Evolutionary conservation across 2,329 filamentous ascomycete species (phyloP), one percentile per base, ranked within the genome.

Genomic region (Alternaria alternata): DNA sequence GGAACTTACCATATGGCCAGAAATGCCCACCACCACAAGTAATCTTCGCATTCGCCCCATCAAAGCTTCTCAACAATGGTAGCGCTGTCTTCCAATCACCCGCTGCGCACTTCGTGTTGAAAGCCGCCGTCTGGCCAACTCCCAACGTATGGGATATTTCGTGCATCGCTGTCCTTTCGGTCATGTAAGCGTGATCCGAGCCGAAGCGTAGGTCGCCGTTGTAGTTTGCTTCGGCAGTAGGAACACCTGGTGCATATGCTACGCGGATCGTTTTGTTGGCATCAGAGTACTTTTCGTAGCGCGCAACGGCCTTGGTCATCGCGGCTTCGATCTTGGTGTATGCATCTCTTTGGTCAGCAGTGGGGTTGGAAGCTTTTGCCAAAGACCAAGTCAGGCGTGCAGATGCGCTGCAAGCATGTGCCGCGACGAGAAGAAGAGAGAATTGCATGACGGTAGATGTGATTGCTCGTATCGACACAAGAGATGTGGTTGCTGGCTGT

Each of bases 171-270:
- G 74, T 76, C 46, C 75, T 71, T 62, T 77, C 67, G 2, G 63
- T 75, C 75, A 77, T 77, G 64, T 76, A 77, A 4, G 70, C 51
- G 8, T 74, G 59, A 54, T 77, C 66, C 12, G 67, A 71, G 18
- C 75, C 75, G 56, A 77, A 77, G 34, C 75, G 72, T 12, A 77
- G 59, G 55, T 75, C 71, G 38, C 75, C 75, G 57, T 74, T 75
- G 66, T 75, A 77, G 56, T 65, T 70, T n/a, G 73, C 75, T 57
- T 77, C 75, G 2, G 75, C 74, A 7, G 75, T 77, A 7, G 74
- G 73, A 0, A 77, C 75, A 34, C 75, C 67, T 3, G 75, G 74
- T 3, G 63, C 64, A 57, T 77, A 77, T 52, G 64, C 64, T 11
- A 76, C 73, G 20, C 63, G 63, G 44, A 77, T 71, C 6, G 47